Base-by-base conservation (phyloP, 768 basidiomycete genomes). In the Trametes coccinea region DNA sequence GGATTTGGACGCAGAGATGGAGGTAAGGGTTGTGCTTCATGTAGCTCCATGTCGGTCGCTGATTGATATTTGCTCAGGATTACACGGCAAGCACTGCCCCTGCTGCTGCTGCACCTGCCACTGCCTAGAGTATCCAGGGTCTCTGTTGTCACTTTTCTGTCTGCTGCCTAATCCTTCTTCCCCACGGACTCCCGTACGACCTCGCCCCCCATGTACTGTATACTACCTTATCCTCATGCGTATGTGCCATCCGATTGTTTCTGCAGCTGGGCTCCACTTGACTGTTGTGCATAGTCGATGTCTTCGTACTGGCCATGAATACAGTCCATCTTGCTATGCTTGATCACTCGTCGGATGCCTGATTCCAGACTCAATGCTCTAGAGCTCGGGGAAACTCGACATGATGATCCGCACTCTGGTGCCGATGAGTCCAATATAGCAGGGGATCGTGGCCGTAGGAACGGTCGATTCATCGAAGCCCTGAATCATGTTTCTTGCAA, bases 1-100 rank as follows among this genome's bases (percentile, higher is more conserved):
- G 34, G 93, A 95, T 72, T 84, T 98, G 45, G 96, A 98, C 73
- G 94, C 95, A 7, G 96, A 98, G 81, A 98, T 98, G 96, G 91
- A 91, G 84, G 96, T 96, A 61, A 41, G 86, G 14, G 58, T 22
- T 3, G 8, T 13, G 34, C 4, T 34, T 2, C 27, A 34, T 3
- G 13, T 31, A 48, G 37, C 48, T 5, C 30, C 30, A 37, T 44
- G 39, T 22, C 16, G 29, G 6, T 37, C 44, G 40, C 43, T 17
- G 16, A 34, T 16, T 22, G 22, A 7, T 2, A 9, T 6, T 31
- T 6, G 13, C 5, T 13, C 47, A 68, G 67, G 67, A 68, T 45
- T 68, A 68, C 45, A 63, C 67, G 5, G 53, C 64, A 1, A 66
- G 46, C 62, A 68, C 52, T 41, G 64, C 62, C 10, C 62, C 67